Base-by-base conservation (phyloP, 768 basidiomycete species). In the Panus rudis region DNA sequence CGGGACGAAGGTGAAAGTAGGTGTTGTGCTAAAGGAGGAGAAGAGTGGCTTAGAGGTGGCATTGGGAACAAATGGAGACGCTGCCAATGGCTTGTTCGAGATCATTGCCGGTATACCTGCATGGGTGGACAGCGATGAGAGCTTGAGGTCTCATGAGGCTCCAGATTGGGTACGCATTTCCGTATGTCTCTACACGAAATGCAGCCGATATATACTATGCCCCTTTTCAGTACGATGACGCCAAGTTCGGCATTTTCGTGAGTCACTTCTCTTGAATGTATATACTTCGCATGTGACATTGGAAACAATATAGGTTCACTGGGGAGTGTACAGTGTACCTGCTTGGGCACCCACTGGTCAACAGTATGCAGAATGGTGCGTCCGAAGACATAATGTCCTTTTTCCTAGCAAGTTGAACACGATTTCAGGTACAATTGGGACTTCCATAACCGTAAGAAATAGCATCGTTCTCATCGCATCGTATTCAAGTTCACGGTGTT, bases 231-330 rank as follows among this genome's bases (percentile, higher is more conserved):
- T 79, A 69, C 67, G 69, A 61, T 44, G 60, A 66, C 26, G 73
- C 70, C 12, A 79, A 78, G 54, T 77, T 65, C 50, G 77, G 76
- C 8, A 76, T 77, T 14, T 77, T 76, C 31, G 75, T 76, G 48
- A 54, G 72, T 49, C 23, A 6, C 25, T 39, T 16, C 27, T 13
- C 21, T 1, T 17, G n/a, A n/a, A n/a, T n/a, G n/a, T n/a, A n/a
- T n/a, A n/a, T n/a, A n/a, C n/a, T n/a, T n/a, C n/a, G n/a, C n/a
- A n/a, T n/a, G n/a, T n/a, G n/a, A n/a, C n/a, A n/a, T n/a, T n/a
- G n/a, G n/a, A n/a, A n/a, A n/a, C n/a, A n/a, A n/a, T 4, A 37
- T 17, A 21, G 10, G 35, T 12, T 47, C 48, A 2, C 13, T 51
- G 23, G 59, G 72, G 71, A 7, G 32, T 69, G 5, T 75, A 67